phyloP scores from a whole-genome alignment of 1,139 yeast genomes.

The Blastobotrys capitulatus region DNA sequence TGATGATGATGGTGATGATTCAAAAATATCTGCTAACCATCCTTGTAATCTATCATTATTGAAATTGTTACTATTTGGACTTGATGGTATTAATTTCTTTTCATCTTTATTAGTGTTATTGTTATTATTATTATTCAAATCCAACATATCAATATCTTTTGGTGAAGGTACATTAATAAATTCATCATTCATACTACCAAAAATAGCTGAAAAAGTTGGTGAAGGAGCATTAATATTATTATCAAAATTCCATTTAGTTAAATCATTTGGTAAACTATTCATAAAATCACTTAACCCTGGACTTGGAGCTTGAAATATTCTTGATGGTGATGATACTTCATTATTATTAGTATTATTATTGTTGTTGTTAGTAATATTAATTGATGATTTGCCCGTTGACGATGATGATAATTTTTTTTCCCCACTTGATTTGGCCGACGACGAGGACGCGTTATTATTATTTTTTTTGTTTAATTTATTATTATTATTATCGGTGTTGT shows the following conservation, averaged over 20 bases:
- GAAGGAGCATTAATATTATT: constrained; percentile 2
- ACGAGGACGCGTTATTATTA: background rate
- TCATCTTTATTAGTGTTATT: background rate
- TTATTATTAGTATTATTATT: too few relatives aligned
- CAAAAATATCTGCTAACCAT: constrained; percentile 7
- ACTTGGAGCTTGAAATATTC: background rate
- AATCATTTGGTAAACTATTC: constrained; percentile 1
- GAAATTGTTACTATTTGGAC: background rate
- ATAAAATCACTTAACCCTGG: constrained; percentile 4
- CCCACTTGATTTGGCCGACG: background rate
- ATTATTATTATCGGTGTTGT: background rate
- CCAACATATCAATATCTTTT: constrained; percentile 8
- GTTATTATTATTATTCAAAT: background rate
- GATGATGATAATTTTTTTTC: background rate
- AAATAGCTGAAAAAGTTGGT: constrained; percentile 9
- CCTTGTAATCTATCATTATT: constrained; percentile 7
- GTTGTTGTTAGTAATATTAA: background rate
- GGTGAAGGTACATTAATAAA: constrained; percentile 9
- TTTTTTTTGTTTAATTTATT: background rate
- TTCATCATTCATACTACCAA: constrained; percentile 4
- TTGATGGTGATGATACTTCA: background rate
- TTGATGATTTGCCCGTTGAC: background rate
- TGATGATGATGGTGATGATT: background rate
- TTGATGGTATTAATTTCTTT: background rate
- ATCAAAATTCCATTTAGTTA: background rate